These are phyloP conservation scores for Hypomyces perniciosus DNA, from an alignment of 2,329 filamentous ascomycete genomes.

Conservation along the genomic window DNA sequence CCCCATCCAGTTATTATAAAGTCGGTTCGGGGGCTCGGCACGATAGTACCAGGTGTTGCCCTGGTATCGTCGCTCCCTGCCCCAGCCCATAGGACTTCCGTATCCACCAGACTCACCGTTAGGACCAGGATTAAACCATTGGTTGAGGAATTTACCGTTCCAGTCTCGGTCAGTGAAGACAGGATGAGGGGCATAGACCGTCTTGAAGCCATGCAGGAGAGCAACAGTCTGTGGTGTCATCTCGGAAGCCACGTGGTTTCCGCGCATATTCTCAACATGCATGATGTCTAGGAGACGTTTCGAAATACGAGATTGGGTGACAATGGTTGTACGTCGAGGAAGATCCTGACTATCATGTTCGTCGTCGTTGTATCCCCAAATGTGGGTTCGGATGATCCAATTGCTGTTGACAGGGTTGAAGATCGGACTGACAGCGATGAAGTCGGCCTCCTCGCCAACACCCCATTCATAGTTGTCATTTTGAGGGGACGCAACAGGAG, in stretches of 20 bases:
- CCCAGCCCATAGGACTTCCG: constrained; percentile 54
- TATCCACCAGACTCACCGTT: constrained; percentile 48
- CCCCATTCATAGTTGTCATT: constrained; percentile 71
- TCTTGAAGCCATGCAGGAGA: constrained; percentile 72
- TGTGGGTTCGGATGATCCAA: constrained; percentile 64
- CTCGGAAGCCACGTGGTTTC: constrained; percentile 72
- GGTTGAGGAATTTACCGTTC: constrained; percentile 47
- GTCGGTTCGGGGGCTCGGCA: constrained; percentile 48
- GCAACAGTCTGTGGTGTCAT: constrained; percentile 72
- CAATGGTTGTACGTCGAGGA: constrained; percentile 69
- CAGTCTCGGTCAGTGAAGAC: constrained; percentile 74
- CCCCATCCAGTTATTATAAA: constrained; percentile 60
- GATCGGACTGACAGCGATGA: constrained; percentile 71
- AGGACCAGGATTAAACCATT: constrained; percentile 55
- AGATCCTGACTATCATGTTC: constrained; percentile 47
- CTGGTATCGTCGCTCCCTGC: constrained; percentile 49
- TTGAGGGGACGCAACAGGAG: constrained; percentile 50
- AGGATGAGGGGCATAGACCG: constrained; percentile 71
- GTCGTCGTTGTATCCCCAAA: constrained; percentile 58
- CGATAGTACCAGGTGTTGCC: constrained; percentile 59
- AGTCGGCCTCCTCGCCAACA: constrained; percentile 67
- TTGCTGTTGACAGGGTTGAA: constrained; percentile 68
- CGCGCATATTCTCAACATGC: constrained; percentile 68
- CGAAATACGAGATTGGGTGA: constrained; percentile 69
- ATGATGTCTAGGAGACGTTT: constrained; percentile 67